Conservation (phyloP, 768 basidiomycete species). For the Leccinum subgranulosum region DNA sequence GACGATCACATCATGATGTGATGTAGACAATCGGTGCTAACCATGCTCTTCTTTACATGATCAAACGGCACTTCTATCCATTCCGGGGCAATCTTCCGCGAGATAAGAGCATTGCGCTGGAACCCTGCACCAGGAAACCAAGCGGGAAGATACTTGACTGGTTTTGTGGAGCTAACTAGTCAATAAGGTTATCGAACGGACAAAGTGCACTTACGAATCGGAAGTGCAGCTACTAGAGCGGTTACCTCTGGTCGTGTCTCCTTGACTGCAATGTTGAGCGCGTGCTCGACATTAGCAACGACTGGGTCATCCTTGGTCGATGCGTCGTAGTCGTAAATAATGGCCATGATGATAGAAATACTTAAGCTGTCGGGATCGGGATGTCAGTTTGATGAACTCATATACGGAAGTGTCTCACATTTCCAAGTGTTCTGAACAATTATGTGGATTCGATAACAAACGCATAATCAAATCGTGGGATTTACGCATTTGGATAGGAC, state of each 20-base stretch:
- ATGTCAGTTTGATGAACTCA: not conserved
- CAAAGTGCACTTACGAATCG: too few relatives aligned
- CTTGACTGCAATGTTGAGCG: too few relatives aligned
- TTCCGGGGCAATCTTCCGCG: not conserved
- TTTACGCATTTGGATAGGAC: conserved; percentile 27
- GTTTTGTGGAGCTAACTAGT: not conserved
- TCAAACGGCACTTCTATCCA: conserved; percentile 3
- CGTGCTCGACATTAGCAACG: too few relatives aligned
- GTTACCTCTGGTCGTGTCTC: too few relatives aligned
- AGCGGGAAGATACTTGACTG: conserved; percentile 19
- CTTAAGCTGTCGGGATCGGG: too few relatives aligned
- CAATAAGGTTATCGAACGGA: too few relatives aligned
- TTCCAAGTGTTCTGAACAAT: conserved; percentile 22
- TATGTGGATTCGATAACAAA: not conserved
- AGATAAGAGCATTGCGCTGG: conserved; percentile 13
- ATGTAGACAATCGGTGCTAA: not conserved
- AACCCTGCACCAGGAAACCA: conserved; percentile 25
- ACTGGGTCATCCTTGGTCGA: too few relatives aligned
- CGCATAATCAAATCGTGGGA: too few relatives aligned
- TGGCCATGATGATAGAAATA: too few relatives aligned
- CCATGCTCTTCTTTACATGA: conserved; percentile 15
- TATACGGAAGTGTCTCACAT: conserved; percentile 4
- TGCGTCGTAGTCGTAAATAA: too few relatives aligned
- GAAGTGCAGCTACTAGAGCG: too few relatives aligned
- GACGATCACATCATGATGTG: not conserved